Evolutionary conservation across 768 basidiomycete species (phyloP), one percentile per base, ranked within the genome.

Genomic region (Phylloporus arenicola): DNA sequence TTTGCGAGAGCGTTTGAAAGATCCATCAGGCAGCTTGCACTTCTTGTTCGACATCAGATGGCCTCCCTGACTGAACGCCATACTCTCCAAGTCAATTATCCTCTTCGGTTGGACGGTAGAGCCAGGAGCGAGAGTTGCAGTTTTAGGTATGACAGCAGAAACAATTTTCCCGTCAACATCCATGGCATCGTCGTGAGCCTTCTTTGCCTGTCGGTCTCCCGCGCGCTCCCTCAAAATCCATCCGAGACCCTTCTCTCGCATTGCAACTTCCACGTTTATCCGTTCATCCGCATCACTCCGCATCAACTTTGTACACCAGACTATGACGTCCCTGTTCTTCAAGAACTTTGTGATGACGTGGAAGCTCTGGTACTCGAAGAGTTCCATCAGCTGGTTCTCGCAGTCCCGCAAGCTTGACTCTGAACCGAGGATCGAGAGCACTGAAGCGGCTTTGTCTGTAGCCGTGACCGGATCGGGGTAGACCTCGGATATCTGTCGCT

Each of bases 31-130:
- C 3, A 98, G 83, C 65, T 94, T 96, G 72, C 88, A 90, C 72
- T 97, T 97, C 71, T 97, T 97, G 74, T 98, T 97, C 14, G 91
- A 91, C 95, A 98, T 99, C 53, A 97, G 72, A 53, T 97, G 94
- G 0, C 91, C 93, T 20, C 94, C 96, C 61, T 97, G 93, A 41
- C 83, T 83, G 71, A 99, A 99, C n/a, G 90, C 86, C 86, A 98
- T 88, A 52, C 82, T 80, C 60, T 96, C 93, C 46, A 99, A 75
- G 65, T 98, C 96, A 31, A 99, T 78, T 0, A 80, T 84, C 34
- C 75, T 76, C 57, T 92, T 90, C 4, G 93, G 94, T 57, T 92
- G 88, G 2, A 92, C 80, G 0, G 81, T 84, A 1, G 91, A 89
- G 2, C 92, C 93, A 4, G 94, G 90, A 0, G 85, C 84, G 25